Conservation (phyloP, 148 eudicot genomes). For the Salicornia ramosissima region DNA sequence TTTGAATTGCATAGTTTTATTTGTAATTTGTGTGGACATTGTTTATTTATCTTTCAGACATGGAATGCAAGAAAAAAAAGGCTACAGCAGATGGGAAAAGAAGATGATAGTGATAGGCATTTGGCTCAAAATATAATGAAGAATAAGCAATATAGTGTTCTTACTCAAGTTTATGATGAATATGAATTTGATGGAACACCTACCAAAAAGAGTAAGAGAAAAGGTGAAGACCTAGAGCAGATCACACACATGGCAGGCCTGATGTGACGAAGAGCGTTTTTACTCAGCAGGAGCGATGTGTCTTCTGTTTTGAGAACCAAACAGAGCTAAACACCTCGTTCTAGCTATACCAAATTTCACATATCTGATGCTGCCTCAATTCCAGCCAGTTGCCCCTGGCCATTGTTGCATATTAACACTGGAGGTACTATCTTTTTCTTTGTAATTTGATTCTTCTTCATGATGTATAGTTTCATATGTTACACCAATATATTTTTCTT, state of each 20-base stretch:
- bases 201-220: conserved; percentile 51
- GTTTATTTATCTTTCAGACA: conserved; percentile 52
- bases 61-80: conserved; percentile 45
- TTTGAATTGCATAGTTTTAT: conserved; percentile 2
- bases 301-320: conserved; percentile 86
- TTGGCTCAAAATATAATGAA: conserved; percentile 71
- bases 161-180: conserved; percentile 80
- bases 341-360: conserved; percentile 85
- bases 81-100: conserved; percentile 50
- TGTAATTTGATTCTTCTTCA: background rate
- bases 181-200: conserved; percentile 86
- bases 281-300: conserved; percentile 90
- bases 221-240: conserved; percentile 43
- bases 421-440: conserved; percentile 48
- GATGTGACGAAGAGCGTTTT: conserved; percentile 47
- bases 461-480: no score
- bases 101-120: conserved; percentile 75
- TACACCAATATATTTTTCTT: no score
- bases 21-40: background rate
- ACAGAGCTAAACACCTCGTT: conserved; percentile 79
- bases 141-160: conserved; percentile 46
- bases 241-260: conserved; percentile 31
- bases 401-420: conserved; percentile 83
- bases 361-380: conserved; percentile 74
- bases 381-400: conserved; percentile 75